Evolutionary conservation across 116 monocot species (phyloP), one percentile per base, ranked within the genome.

Genomic region (Posidonia oceanica): DNA sequence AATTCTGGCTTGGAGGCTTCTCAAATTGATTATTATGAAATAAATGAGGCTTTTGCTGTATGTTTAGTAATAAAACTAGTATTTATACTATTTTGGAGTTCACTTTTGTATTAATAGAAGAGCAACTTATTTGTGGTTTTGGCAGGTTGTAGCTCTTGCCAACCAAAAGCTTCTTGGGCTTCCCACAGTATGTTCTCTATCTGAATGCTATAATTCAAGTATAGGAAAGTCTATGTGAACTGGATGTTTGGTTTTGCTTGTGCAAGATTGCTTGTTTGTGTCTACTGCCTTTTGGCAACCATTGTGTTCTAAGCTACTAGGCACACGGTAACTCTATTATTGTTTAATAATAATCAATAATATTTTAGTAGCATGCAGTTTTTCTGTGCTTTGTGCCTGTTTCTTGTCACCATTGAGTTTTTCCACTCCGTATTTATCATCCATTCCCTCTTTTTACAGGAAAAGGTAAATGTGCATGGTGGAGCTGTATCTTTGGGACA

Each of bases 11-110:
- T 98, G 80, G 83, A 83, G 64, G 79, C 87, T 65, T 87, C 93
- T 69, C 93, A 84, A 75, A 84, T 98, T 76, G 98, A 98, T 80
- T 98, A 75, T 77, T 98, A 89, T 59, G 98, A 98, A 86, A 98
- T 98, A 72, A 98, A 98, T 79, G 98, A 98, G 82, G 98, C 98
- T 37, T 98, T 98, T 72, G 82, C 98, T 69, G 98, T 98, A 80
- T 36, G 71, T 23, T 23, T 64, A 20, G 18, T 18, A 18, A 39
- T 21, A 21, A n/a, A 16, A 16, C n/a, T 66, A 39, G 42, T 44
- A 18, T 42, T 20, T 22, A 6, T 53, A 29, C 4, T 23, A 36
- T 68, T 68, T 53, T 4, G 22, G 3, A 14, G 2, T 68, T 48
- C 48, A 10, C 48, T 48, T 48, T 48, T 48, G 3, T 48, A 48